Conservation (phyloP, 1,284 basidiomycete genomes). For the Cutaneotrichosporon sp. region DNA sequence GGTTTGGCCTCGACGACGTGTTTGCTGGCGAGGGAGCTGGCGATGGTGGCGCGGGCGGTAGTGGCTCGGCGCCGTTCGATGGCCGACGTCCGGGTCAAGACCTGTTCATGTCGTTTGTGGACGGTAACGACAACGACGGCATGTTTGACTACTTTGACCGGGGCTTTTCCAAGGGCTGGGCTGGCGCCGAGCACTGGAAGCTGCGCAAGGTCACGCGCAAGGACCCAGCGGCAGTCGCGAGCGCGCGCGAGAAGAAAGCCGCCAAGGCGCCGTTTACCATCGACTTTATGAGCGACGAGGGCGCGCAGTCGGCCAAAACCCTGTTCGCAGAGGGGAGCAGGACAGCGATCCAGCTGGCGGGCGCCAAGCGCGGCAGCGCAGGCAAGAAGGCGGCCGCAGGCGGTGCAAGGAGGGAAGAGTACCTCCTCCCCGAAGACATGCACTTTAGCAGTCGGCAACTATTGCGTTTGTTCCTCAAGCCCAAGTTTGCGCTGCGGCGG, state of each 20-base stretch:
- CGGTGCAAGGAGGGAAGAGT: conserved; percentile 58
- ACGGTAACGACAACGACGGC: conserved; percentile 51
- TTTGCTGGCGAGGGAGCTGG: no score
- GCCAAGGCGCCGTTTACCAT: conserved; percentile 86
- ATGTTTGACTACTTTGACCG: conserved; percentile 95
- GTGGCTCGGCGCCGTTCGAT: conserved; percentile 62
- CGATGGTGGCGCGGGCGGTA: conserved; percentile 23
- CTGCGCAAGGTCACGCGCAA: conserved; percentile 67
- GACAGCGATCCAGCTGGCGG: conserved; percentile 61
- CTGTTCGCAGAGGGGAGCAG: conserved; percentile 72
- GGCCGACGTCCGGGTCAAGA: conserved; percentile 67
- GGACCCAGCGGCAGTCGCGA: conserved; percentile 52
- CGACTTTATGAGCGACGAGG: conserved; percentile 63
- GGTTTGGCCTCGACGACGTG: conserved; percentile 48
- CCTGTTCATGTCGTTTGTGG: conserved; percentile 76
- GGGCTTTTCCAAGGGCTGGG: conserved; percentile 89
- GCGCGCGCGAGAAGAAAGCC: conserved; percentile 54
- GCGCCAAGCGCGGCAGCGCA: conserved; percentile 54
- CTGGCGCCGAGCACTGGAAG: conserved; percentile 98
- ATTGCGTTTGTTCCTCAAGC: conserved; percentile 89
- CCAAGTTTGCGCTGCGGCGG: conserved; percentile 82
- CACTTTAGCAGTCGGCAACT: conserved; percentile 89
- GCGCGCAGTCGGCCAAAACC: conserved; percentile 56
- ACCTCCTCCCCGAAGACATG: conserved; percentile 91
- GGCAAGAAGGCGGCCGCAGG: conserved; percentile 38